A percentile compares a stretch with the other conserved stretches of the same genome.
Evolutionary conservation across 306 rosid species (phyloP).

Genomic region (Biancaea sappan): DNA sequence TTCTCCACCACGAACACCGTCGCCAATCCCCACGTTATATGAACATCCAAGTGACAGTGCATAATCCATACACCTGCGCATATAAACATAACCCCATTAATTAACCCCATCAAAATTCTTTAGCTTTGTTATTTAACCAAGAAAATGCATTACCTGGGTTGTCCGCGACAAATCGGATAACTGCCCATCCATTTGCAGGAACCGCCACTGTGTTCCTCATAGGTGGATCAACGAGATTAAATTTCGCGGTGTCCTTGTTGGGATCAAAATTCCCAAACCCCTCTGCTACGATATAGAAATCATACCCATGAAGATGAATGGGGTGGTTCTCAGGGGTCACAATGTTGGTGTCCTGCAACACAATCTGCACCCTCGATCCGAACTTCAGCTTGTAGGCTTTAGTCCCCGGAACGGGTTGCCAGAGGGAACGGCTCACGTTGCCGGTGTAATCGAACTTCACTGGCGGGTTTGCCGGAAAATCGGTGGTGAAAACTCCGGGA

Average conservation of each 20-base stretch:
- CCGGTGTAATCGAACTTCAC: slow-evolving; percentile 76
- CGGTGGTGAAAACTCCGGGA: slow-evolving; percentile 70
- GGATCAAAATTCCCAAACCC: slow-evolving; percentile 89
- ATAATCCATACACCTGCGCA: slow-evolving; percentile 79
- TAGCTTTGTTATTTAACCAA: neutral
- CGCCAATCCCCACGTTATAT: slow-evolving; percentile 93
- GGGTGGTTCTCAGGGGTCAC: slow-evolving; percentile 86
- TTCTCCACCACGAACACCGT: slow-evolving; percentile 82
- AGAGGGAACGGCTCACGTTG: slow-evolving; percentile 78
- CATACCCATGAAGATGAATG: slow-evolving; percentile 90
- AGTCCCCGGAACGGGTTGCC: slow-evolving; percentile 74
- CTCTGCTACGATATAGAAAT: slow-evolving; percentile 79
- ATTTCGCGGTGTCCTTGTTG: slow-evolving; percentile 55
- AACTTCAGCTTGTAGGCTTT: slow-evolving; percentile 63
- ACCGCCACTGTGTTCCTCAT: slow-evolving; percentile 82
- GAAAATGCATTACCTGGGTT: slow-evolving; percentile 65
- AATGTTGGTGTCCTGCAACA: slow-evolving; percentile 81
- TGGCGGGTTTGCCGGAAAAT: slow-evolving; percentile 77
- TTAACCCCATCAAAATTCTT: neutral
- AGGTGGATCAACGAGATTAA: slow-evolving; percentile 95
- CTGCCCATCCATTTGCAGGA: slow-evolving; percentile 91
- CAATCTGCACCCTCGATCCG: slow-evolving; percentile 80
- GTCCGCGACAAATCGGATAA: slow-evolving; percentile 88
- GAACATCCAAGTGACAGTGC: slow-evolving; percentile 99
- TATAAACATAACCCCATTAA: neutral